Evolutionary conservation across 306 rosid species (phyloP).

Genomic region (Cicer bijugum): DNA sequence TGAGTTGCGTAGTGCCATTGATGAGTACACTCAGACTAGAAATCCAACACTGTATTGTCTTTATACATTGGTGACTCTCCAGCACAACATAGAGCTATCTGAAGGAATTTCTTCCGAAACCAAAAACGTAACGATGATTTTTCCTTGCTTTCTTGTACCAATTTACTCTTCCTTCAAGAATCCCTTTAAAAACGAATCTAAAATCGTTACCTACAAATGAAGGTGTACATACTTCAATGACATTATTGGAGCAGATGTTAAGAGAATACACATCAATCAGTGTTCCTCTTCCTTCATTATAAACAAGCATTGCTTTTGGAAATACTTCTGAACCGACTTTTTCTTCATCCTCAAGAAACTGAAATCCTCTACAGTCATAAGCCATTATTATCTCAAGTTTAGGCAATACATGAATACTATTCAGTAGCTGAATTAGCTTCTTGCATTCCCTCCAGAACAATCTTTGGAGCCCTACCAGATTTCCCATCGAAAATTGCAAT

Average conservation of each 20-base stretch:
- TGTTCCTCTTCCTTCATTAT: background rate
- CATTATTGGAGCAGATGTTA: background rate
- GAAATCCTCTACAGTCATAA: background rate
- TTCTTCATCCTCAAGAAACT: background rate
- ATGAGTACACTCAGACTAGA: constrained; percentile 19
- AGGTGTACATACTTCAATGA: constrained; percentile 3
- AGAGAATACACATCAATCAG: constrained; percentile 8
- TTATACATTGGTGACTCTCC: background rate
- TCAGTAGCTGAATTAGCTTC: background rate
- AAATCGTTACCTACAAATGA: background rate
- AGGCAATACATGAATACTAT: background rate
- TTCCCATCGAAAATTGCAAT: constrained; percentile 27
- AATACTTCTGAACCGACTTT: background rate
- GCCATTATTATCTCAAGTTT: background rate
- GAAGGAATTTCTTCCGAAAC: constrained; percentile 12
- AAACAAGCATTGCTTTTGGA: constrained; percentile 7
- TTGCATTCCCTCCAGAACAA: background rate
- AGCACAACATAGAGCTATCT: constrained; percentile 11
- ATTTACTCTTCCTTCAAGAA: background rate
- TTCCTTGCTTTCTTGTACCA: background rate
- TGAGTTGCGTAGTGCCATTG: constrained; percentile 33
- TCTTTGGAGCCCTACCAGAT: constrained; percentile 1
- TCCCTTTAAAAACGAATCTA: background rate
- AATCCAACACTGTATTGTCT: background rate
- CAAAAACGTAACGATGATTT: background rate